Conservation (phyloP, 2,329 filamentous ascomycete genomes). For the Cladosporium sp. region DNA sequence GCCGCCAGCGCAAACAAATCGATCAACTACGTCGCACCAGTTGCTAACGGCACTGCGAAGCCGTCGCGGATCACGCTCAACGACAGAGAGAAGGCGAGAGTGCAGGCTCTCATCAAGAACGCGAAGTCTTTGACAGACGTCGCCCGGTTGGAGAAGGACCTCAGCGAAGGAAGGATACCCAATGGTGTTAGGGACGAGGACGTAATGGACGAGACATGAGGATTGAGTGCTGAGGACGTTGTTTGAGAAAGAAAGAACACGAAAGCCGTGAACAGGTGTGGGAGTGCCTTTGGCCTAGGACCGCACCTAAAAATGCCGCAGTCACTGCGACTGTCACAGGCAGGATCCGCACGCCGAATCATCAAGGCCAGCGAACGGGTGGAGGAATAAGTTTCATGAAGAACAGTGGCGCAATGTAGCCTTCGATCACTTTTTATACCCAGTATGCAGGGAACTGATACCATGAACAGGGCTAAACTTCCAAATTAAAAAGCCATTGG, state of each 20-base stretch:
- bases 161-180: slow-evolving; percentile 84
- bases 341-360: too few relatives aligned
- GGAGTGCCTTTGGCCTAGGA: too few relatives aligned
- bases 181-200: slow-evolving; percentile 26
- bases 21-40: slow-evolving; percentile 50
- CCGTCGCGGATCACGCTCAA: slow-evolving; percentile 56
- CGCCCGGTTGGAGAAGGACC: slow-evolving; percentile 80
- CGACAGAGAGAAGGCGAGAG: slow-evolving; percentile 77
- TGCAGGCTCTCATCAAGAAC: slow-evolving; percentile 83
- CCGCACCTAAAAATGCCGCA: too few relatives aligned
- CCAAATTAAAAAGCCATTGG: neutral
- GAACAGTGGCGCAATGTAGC: neutral
- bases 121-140: slow-evolving; percentile 90
- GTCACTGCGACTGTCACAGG: too few relatives aligned
- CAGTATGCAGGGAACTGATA: neutral
- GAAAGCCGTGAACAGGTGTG: too few relatives aligned
- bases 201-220: slow-evolving; percentile 33
- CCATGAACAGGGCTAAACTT: neutral
- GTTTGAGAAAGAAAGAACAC: neutral
- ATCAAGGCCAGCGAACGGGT: too few relatives aligned
- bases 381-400: too few relatives aligned
- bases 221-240: neutral
- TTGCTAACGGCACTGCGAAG: slow-evolving; percentile 35
- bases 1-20: slow-evolving; percentile 76
- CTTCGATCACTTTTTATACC: neutral